phyloP scores from a whole-genome alignment of 805 yeast genomes.

The Teunomyces gatunensis region DNA sequence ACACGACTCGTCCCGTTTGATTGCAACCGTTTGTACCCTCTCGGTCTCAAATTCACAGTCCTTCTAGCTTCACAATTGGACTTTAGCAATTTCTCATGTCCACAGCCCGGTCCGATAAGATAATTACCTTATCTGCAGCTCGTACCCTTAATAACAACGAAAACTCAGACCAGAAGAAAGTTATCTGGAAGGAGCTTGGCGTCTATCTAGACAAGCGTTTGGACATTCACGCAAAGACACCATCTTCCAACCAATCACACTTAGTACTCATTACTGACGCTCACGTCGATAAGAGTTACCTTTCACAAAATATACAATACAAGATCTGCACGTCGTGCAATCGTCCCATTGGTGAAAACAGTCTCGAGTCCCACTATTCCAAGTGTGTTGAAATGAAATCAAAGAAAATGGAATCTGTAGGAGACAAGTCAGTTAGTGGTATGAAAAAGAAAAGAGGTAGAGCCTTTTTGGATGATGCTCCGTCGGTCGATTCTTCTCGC shows the following conservation, averaged over 20 bases:
- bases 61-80: slow-evolving; percentile 5
- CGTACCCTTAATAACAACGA: slow-evolving; percentile 21
- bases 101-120: slow-evolving; percentile 20
- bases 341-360: slow-evolving; percentile 40
- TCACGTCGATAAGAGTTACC: slow-evolving; percentile 24
- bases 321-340: slow-evolving; percentile 39
- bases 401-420: slow-evolving; percentile 15
- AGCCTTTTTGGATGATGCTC: slow-evolving; percentile 32
- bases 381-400: slow-evolving; percentile 39
- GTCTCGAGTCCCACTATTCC: slow-evolving; percentile 29
- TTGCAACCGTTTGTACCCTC: neutral
- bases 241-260: slow-evolving; percentile 15
- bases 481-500: slow-evolving; percentile 40
- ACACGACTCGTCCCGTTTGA: slow-evolving; percentile 1
- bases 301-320: slow-evolving; percentile 34
- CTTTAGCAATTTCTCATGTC: slow-evolving; percentile 14
- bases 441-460: slow-evolving; percentile 28
- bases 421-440: slow-evolving; percentile 12
- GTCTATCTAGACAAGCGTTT: slow-evolving; percentile 40
- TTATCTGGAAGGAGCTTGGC: slow-evolving; percentile 46
- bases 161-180: slow-evolving; percentile 17
- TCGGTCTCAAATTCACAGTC: neutral
- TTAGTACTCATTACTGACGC: slow-evolving; percentile 22
- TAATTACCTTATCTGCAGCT: slow-evolving; percentile 25
- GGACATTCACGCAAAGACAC: slow-evolving; percentile 24